Conservation (phyloP, 2,329 filamentous ascomycete genomes). For the Chaetomium sp. region DNA sequence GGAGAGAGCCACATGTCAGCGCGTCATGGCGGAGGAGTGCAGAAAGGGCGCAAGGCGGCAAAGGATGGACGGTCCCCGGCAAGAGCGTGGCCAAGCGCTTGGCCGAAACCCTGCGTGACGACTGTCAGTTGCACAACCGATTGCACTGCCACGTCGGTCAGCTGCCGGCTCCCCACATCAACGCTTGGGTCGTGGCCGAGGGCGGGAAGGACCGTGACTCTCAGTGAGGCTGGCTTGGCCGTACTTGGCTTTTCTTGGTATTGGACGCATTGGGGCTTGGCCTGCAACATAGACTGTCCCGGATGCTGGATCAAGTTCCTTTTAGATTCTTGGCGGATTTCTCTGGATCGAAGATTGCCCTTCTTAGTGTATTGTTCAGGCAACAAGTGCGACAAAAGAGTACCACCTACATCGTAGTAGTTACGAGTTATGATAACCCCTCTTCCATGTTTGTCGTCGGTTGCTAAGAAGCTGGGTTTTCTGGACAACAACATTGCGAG, state of each 20-base stretch:
- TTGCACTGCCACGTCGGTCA: slow-evolving; percentile 25
- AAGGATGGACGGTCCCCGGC: slow-evolving; percentile 3
- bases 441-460: background rate
- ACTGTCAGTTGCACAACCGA: background rate
- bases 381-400: background rate
- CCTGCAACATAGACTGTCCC: background rate
- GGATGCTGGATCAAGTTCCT: background rate
- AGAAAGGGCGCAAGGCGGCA: background rate
- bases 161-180: slow-evolving; percentile 4
- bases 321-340: background rate
- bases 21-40: slow-evolving; percentile 7
- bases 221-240: slow-evolving; percentile 13
- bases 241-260: slow-evolving; percentile 17
- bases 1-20: slow-evolving; percentile 4
- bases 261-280: background rate
- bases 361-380: background rate
- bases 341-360: background rate
- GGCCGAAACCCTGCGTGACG: slow-evolving; percentile 19
- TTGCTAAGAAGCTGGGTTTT: background rate
- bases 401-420: background rate
- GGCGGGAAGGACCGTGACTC: slow-evolving; percentile 16
- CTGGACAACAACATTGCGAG: background rate
- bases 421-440: background rate
- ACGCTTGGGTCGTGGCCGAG: background rate
- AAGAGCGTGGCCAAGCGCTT: slow-evolving; percentile 13